A percentile compares a stretch with the other conserved stretches of the same genome.
Conservation (phyloP, 495 filamentous ascomycete genomes). For the Pseudoneurospora amorphoporcata region DNA sequence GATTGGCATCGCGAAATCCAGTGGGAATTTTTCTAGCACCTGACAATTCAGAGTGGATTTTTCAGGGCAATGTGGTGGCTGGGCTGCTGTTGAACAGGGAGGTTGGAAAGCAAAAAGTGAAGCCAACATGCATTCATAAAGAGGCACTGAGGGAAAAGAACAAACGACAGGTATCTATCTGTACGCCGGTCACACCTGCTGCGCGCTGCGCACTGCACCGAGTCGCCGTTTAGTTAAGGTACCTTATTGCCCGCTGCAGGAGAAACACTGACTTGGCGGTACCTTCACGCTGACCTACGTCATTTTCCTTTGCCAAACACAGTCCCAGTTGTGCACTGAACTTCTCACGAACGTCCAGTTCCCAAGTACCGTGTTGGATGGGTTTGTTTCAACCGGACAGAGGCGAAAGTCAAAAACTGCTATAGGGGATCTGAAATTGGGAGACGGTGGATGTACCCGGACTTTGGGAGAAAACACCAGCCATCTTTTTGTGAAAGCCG, state of each 20-base stretch:
- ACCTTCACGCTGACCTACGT: not conserved
- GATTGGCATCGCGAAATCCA: not conserved
- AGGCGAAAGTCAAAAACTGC: not conserved
- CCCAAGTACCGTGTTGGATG: not conserved
- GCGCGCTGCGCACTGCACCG: not conserved
- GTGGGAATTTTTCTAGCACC: not conserved
- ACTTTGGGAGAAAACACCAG: not conserved
- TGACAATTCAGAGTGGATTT: not conserved
- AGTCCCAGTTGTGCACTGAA: not conserved
- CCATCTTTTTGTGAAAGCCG: not conserved
- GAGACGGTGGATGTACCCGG: not conserved
- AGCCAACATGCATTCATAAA: not conserved
- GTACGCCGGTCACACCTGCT: not conserved
- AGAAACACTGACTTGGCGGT: not conserved
- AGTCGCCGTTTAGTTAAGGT: not conserved
- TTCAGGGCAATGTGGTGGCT: not conserved
- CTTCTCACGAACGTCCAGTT: not conserved
- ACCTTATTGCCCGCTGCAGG: not conserved
- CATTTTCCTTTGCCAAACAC: not conserved
- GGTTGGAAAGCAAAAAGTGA: not conserved
- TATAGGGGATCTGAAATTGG: not conserved
- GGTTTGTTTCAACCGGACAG: too few species aligned
- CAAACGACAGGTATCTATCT: not conserved
- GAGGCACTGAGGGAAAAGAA: not conserved
- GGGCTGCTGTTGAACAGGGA: not conserved